A percentile compares a stretch with the other conserved stretches of the same genome.
phyloP scores from a whole-genome alignment of 441 rosid genomes.

The Euphorbia corollata region DNA sequence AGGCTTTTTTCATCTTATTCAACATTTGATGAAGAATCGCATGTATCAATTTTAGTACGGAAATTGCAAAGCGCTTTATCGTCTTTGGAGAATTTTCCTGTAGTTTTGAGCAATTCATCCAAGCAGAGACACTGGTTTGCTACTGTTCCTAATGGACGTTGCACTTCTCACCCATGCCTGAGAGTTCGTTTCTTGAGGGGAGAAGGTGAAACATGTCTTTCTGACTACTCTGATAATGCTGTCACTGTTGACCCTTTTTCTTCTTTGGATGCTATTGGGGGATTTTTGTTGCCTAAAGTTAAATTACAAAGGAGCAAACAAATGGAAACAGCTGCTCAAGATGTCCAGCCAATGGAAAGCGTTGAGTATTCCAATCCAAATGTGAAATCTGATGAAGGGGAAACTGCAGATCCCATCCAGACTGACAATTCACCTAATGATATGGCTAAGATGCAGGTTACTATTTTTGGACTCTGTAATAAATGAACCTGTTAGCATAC shows the following conservation, averaged over 20 bases:
- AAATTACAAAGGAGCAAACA: constrained; percentile 29
- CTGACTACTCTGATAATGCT: constrained; percentile 50
- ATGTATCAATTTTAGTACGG: constrained; percentile 50
- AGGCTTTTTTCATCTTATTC: constrained; percentile 49
- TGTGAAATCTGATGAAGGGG: constrained; percentile 37
- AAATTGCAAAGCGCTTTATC: constrained; percentile 78
- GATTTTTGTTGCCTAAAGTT: constrained; percentile 64
- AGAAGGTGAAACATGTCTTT: constrained; percentile 59
- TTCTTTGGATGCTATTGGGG: constrained; percentile 58
- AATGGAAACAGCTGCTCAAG: constrained; percentile 29
- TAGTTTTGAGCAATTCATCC: constrained; percentile 45
- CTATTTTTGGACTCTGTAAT: constrained; percentile 3
- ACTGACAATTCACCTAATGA: constrained; percentile 31
- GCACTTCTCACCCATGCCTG: constrained; percentile 57
- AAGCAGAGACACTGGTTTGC: constrained; percentile 62
- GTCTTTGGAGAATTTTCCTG: constrained; percentile 79
- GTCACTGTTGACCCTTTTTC: constrained; percentile 79
- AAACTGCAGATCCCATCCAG: constrained; percentile 47
- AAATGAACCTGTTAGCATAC: neutral
- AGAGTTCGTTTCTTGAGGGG: constrained; percentile 65
- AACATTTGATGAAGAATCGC: constrained; percentile 40
- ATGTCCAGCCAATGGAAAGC: constrained; percentile 33
- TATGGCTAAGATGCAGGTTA: constrained; percentile 55
- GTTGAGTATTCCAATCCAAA: constrained; percentile 34
- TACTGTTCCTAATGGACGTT: constrained; percentile 55